Percentiles rank a stretch among this genome's conserved stretches.
phyloP scores from a whole-genome alignment of 768 basidiomycete species.

The Termitomyces sp. region DNA sequence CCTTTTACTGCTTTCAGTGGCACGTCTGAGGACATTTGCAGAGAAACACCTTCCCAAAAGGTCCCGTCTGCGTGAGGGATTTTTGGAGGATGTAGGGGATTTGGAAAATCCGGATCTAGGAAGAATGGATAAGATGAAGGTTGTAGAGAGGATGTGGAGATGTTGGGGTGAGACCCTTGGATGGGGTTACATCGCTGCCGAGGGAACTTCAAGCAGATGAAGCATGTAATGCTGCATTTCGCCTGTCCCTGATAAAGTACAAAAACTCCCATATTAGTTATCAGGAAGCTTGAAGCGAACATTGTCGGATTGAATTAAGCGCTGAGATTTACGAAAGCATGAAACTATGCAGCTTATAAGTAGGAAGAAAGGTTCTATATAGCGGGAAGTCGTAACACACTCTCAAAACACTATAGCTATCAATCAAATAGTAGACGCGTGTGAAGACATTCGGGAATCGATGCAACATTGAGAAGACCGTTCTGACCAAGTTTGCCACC shows the following conservation, averaged over 20 bases:
- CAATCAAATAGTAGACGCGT: too few relatives aligned
- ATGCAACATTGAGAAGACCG: too few relatives aligned
- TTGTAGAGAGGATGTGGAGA: slow-evolving; percentile 86
- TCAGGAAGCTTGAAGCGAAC: too few relatives aligned
- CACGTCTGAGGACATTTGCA: slow-evolving; percentile 61
- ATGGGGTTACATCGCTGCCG: slow-evolving; percentile 37
- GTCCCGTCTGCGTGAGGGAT: slow-evolving; percentile 66
- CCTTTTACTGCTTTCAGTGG: slow-evolving; percentile 64
- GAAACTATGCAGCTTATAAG: too few relatives aligned
- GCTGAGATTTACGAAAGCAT: background rate
- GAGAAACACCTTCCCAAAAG: slow-evolving; percentile 47
- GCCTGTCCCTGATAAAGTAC: background rate
- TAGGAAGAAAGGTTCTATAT: too few relatives aligned
- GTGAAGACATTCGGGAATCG: too few relatives aligned
- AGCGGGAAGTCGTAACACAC: too few relatives aligned
- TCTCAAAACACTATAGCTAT: too few relatives aligned
- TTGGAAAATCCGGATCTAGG: slow-evolving; percentile 71
- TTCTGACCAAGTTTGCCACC: too few relatives aligned
- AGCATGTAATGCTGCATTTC: background rate
- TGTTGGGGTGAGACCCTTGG: slow-evolving; percentile 71
- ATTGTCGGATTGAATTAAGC: background rate
- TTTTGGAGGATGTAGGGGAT: slow-evolving; percentile 80
- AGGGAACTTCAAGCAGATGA: slow-evolving; percentile 5
- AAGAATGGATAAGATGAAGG: slow-evolving; percentile 65
- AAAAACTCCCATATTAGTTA: background rate